A percentile compares a stretch with the other conserved stretches of the same genome.
phyloP scores from a whole-genome alignment of 306 rosid species.

The Quercus engelmannii region DNA sequence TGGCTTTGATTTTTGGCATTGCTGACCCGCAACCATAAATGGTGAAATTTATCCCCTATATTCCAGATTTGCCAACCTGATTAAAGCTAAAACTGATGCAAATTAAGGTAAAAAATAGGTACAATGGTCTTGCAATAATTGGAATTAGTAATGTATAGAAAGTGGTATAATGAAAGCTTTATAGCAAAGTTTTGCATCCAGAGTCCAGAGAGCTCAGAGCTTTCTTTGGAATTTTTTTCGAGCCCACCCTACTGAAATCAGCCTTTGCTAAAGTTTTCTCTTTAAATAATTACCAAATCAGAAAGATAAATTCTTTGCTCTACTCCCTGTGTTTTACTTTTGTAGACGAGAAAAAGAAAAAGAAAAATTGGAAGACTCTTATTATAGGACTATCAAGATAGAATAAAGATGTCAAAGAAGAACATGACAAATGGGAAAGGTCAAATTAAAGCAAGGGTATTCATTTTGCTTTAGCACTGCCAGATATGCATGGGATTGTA shows the following conservation, averaged over 20 bases:
- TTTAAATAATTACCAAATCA: conserved; percentile 7
- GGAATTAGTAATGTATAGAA: conserved; percentile 20
- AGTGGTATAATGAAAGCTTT: conserved; percentile 5
- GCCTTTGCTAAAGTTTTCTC: conserved; percentile 43
- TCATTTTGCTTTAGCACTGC: neutral
- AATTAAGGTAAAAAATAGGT: neutral
- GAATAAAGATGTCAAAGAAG: neutral
- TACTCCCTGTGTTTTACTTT: conserved; percentile 22
- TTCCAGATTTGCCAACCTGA: neutral
- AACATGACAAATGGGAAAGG: neutral
- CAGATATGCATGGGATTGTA: too few species aligned
- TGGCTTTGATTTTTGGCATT: neutral
- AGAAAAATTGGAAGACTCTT: neutral
- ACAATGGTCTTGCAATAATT: conserved; percentile 13
- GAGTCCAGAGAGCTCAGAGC: conserved; percentile 14
- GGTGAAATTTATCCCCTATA: neutral
- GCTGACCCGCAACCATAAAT: neutral
- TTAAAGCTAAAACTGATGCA: conserved; percentile 13
- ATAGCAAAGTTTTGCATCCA: conserved; percentile 1
- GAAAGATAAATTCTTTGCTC: conserved; percentile 18
- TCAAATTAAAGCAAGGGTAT: neutral
- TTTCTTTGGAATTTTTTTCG: conserved; percentile 4
- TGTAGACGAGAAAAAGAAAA: conserved; percentile 15
- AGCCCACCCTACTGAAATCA: conserved; percentile 29
- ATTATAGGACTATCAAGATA: conserved; percentile 9